Evolutionary conservation across 768 basidiomycete genomes (phyloP).

Genomic region (Suillus subaureus): DNA sequence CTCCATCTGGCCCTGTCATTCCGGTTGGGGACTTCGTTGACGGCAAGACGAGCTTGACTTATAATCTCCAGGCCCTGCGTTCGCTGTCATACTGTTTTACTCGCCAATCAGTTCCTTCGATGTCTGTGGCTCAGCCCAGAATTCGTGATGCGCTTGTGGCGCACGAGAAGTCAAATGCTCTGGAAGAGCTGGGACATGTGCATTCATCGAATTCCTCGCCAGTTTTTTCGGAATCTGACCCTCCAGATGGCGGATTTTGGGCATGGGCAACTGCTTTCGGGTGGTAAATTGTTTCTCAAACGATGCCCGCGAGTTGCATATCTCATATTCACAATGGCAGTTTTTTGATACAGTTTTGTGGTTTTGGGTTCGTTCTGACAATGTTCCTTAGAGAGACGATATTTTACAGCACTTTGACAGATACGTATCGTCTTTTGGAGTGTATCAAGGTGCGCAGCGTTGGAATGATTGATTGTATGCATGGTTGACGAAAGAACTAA

Average conservation of each 20-base stretch:
- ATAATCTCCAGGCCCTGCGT: neutral
- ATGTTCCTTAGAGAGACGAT: neutral
- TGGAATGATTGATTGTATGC: neutral
- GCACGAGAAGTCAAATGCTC: neutral
- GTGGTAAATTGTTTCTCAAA: slow-evolving; percentile 5
- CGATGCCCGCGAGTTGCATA: neutral
- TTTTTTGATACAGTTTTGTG: slow-evolving; percentile 30
- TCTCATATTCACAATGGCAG: slow-evolving; percentile 6
- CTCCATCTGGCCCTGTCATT: neutral
- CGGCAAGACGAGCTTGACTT: neutral
- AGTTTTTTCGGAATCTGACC: neutral
- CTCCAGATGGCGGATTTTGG: slow-evolving; percentile 14
- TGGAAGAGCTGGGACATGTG: neutral
- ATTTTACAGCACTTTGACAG: slow-evolving; percentile 7
- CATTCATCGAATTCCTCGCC: neutral
- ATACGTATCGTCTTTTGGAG: slow-evolving; percentile 34
- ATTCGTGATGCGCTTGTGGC: neutral
- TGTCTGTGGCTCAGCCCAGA: neutral
- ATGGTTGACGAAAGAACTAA: slow-evolving; percentile 16
- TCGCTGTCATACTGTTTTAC: neutral
- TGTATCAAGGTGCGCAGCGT: slow-evolving; percentile 30
- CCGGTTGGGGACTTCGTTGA: neutral
- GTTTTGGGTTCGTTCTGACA: slow-evolving; percentile 22
- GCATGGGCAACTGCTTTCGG: slow-evolving; percentile 18
- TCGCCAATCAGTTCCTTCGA: neutral